Evolutionary conservation across 176 grass and related monocot genomes (phyloP).

Genomic region (Thalia dealbata): DNA sequence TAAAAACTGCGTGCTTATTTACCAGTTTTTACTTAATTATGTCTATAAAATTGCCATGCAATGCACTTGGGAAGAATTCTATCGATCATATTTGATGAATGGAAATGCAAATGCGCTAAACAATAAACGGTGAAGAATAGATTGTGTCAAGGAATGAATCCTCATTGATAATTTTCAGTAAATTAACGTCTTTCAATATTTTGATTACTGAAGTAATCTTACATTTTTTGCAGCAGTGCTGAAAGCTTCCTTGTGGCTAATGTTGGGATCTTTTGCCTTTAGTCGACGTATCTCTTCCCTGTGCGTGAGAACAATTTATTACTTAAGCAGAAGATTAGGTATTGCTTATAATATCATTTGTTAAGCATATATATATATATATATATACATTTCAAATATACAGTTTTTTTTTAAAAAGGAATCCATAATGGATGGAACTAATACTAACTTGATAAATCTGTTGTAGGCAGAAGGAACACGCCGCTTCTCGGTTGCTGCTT

Average conservation of each 20-base stretch:
- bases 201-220: background rate
- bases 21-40: too few species aligned
- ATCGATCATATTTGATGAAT: too few species aligned
- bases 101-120: too few species aligned
- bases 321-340: background rate
- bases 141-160: too few species aligned
- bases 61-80: too few species aligned
- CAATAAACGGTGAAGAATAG: too few species aligned
- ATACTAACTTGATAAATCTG: constrained; percentile 73
- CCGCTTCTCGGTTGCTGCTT: constrained; percentile 46
- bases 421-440: too few species aligned
- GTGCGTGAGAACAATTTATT: background rate
- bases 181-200: too few species aligned
- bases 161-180: too few species aligned
- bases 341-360: background rate
- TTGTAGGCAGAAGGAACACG: constrained; percentile 76
- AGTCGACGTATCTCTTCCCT: constrained; percentile 73
- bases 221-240: constrained; percentile 48
- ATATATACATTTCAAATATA: background rate
- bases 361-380: background rate
- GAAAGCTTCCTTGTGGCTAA: constrained; percentile 73
- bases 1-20: too few species aligned
- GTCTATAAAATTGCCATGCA: too few species aligned
- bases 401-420: too few species aligned
- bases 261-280: constrained; percentile 59